Evolutionary conservation across 768 basidiomycete species (phyloP).

Genomic region (Rhizopogon vulgaris): DNA sequence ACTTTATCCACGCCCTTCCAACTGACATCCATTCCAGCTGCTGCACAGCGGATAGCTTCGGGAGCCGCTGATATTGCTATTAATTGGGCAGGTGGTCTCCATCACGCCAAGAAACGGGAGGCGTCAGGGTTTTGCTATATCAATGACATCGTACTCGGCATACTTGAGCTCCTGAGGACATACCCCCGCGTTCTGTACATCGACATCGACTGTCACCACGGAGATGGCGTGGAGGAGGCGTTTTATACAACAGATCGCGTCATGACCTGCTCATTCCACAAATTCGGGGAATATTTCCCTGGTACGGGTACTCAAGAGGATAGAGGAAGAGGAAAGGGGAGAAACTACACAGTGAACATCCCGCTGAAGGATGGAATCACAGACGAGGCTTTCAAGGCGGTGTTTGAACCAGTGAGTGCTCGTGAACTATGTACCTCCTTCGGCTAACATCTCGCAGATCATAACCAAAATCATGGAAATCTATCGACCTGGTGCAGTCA

Average conservation of each 20-base stretch:
- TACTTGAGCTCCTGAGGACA: slow-evolving; percentile 84
- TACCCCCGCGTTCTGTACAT: slow-evolving; percentile 90
- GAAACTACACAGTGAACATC: slow-evolving; percentile 87
- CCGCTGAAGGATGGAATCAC: slow-evolving; percentile 93
- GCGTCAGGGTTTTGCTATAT: slow-evolving; percentile 99
- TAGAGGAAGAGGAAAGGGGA: slow-evolving; percentile 75
- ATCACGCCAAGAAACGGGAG: slow-evolving; percentile 99
- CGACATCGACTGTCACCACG: slow-evolving; percentile 98
- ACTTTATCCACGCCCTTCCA: not conserved
- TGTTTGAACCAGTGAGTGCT: slow-evolving; percentile 84
- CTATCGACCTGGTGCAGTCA: slow-evolving; percentile 79
- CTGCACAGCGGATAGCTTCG: slow-evolving; percentile 71
- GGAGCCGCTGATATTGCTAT: slow-evolving; percentile 81
- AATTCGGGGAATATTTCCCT: slow-evolving; percentile 83
- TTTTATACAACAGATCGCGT: slow-evolving; percentile 97
- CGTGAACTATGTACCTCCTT: not conserved
- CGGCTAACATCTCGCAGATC: slow-evolving; percentile 41
- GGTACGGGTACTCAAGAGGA: slow-evolving; percentile 82
- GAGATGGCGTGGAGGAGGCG: slow-evolving; percentile 97
- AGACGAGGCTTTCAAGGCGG: slow-evolving; percentile 77
- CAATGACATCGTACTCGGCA: slow-evolving; percentile 94
- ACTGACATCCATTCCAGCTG: slow-evolving; percentile 40
- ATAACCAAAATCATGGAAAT: slow-evolving; percentile 82
- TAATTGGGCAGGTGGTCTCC: slow-evolving; percentile 97
- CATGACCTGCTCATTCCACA: slow-evolving; percentile 96